Conservation (phyloP, 2,329 filamentous ascomycete species). For the Aspergillus awamori region DNA sequence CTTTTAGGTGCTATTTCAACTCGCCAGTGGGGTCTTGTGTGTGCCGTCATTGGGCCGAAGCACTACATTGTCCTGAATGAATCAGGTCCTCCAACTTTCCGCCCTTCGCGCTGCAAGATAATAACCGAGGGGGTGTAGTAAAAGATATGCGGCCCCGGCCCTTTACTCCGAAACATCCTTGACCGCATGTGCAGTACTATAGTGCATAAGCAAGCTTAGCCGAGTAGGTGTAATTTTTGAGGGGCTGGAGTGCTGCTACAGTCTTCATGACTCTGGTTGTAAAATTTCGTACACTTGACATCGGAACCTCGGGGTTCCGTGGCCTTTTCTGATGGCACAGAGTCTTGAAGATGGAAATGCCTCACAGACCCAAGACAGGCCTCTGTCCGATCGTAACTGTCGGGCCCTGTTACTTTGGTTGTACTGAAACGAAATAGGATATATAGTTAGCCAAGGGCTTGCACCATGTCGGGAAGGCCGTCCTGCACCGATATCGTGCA, state of each 20-base stretch:
- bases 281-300: too few relatives aligned
- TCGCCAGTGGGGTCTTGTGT: not conserved
- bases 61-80: not conserved
- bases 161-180: not conserved
- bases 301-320: too few relatives aligned
- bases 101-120: not conserved
- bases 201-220: not conserved
- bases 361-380: too few relatives aligned
- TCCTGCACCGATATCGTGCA: too few relatives aligned
- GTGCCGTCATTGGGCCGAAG: not conserved
- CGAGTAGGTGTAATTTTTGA: not conserved
- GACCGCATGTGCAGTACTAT: not conserved
- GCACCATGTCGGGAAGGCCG: too few relatives aligned
- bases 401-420: too few relatives aligned
- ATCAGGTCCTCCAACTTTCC: not conserved
- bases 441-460: too few relatives aligned
- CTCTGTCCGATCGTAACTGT: too few relatives aligned
- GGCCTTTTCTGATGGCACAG: too few relatives aligned
- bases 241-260: not conserved
- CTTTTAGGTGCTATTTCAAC: not conserved
- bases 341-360: too few relatives aligned
- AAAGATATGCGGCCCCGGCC: not conserved
- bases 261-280: not conserved
- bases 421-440: too few relatives aligned
- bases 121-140: not conserved